Conservation (phyloP, 2,329 filamentous ascomycete species). For the Dactylellina drechsleri region DNA sequence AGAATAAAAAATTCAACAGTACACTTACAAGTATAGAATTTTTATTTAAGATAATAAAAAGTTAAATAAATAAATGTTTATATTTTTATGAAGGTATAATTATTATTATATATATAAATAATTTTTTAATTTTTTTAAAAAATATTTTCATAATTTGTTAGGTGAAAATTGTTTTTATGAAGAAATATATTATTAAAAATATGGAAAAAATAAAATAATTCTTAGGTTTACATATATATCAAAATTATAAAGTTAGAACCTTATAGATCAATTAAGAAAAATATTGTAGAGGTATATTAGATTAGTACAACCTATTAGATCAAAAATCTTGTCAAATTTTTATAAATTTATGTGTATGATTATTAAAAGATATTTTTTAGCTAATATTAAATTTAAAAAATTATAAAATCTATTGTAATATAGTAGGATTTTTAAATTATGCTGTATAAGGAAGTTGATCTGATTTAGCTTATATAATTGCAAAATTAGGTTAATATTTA, state of each 20-base stretch:
- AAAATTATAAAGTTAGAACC: neutral
- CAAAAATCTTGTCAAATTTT: neutral
- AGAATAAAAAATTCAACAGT: too few species aligned
- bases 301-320: neutral
- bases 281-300: neutral
- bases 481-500: slow-evolving; percentile 3
- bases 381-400: neutral
- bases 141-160: neutral
- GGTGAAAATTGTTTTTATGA: neutral
- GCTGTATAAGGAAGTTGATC: neutral
- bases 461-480: slow-evolving; percentile 8
- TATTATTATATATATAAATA: neutral
- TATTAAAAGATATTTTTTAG: neutral
- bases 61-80: too few species aligned
- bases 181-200: neutral
- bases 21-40: too few species aligned
- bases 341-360: too few species aligned
- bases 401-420: neutral
- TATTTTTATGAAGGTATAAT: too few species aligned
- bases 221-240: neutral
- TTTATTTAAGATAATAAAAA: too few species aligned
- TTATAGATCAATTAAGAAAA: neutral
- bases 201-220: neutral
- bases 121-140: too few species aligned
- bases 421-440: neutral